Evolutionary conservation across 371 early-diverging fungal genomes (phyloP).

Genomic region (Polyrhizophydium stewartii): DNA sequence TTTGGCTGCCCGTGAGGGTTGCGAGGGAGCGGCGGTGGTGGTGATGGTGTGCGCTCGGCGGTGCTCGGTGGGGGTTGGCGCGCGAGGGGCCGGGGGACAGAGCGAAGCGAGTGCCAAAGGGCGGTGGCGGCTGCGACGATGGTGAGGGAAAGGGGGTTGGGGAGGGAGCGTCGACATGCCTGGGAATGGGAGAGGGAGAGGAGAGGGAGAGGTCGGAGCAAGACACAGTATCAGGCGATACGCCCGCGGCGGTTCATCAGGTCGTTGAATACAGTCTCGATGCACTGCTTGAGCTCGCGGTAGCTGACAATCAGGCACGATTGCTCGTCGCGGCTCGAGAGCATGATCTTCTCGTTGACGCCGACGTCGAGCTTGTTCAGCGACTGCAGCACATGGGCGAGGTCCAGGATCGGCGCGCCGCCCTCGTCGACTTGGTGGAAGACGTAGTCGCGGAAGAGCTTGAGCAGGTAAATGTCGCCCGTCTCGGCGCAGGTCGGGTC

Average conservation of each 20-base stretch:
- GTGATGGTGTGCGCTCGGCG: no score
- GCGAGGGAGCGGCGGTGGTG: no score
- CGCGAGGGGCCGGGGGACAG: no score
- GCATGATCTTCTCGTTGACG: conserved; percentile 84
- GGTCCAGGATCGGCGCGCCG: conserved; percentile 80
- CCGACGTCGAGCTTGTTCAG: conserved; percentile 96
- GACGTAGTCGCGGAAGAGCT: conserved; percentile 92
- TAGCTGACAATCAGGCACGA: conserved; percentile 92
- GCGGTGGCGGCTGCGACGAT: no score
- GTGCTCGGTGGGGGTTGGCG: no score
- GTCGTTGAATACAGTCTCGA: conserved; percentile 45
- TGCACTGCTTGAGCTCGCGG: conserved; percentile 82
- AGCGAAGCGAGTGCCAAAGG: no score
- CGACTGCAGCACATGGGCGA: conserved; percentile 89
- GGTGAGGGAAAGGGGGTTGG: no score
- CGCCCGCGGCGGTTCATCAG: conserved; percentile 3
- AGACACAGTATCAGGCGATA: no score
- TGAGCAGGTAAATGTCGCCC: conserved; percentile 91
- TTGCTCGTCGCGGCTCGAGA: conserved; percentile 89
- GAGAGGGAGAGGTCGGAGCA: no score
- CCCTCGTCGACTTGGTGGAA: conserved; percentile 93
- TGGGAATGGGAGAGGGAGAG: no score
- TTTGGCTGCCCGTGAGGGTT: no score
- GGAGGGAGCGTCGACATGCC: no score
- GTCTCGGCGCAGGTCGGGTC: conserved; percentile 95